Percentiles rank a stretch among this genome's conserved stretches.
Conservation (phyloP, 2,329 filamentous ascomycete species). For the Epichloe bromicola region DNA sequence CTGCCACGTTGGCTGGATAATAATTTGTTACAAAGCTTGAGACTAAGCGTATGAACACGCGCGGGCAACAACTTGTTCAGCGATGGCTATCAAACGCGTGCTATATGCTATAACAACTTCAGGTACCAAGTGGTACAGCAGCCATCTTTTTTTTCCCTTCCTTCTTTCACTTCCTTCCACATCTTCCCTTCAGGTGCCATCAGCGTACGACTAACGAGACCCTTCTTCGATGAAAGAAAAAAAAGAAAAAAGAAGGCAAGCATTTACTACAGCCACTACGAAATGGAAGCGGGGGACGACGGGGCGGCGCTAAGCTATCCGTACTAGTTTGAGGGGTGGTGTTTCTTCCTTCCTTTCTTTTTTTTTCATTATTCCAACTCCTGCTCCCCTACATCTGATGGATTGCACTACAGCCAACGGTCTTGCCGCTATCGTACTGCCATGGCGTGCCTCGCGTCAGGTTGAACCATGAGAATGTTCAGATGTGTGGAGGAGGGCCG, state of each 20-base stretch:
- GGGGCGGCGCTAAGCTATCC: not conserved
- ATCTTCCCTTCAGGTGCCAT: not conserved
- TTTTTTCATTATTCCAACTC: not conserved
- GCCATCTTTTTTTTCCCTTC: too few species aligned
- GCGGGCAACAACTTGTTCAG: too few species aligned
- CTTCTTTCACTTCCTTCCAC: not conserved
- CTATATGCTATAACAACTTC: not conserved
- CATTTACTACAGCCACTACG: not conserved
- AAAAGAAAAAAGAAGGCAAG: not conserved
- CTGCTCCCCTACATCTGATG: not conserved
- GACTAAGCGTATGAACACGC: too few species aligned
- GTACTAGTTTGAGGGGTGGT: not conserved
- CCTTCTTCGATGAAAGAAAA: not conserved
- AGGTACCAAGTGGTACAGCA: not conserved
- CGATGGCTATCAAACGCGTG: too few species aligned
- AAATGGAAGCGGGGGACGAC: not conserved
- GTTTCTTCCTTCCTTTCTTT: not conserved
- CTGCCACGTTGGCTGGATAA: not conserved
- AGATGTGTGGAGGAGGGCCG: constrained; percentile 1
- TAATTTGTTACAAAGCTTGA: too few species aligned
- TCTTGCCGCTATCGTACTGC: not conserved
- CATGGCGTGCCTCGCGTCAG: constrained; percentile 2
- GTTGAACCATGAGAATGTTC: not conserved
- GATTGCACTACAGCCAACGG: not conserved
- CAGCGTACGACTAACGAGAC: not conserved